Evolutionary conservation across 768 basidiomycete species (phyloP), one percentile per base, ranked within the genome.

Genomic region (Artomyces pyxidatus): DNA sequence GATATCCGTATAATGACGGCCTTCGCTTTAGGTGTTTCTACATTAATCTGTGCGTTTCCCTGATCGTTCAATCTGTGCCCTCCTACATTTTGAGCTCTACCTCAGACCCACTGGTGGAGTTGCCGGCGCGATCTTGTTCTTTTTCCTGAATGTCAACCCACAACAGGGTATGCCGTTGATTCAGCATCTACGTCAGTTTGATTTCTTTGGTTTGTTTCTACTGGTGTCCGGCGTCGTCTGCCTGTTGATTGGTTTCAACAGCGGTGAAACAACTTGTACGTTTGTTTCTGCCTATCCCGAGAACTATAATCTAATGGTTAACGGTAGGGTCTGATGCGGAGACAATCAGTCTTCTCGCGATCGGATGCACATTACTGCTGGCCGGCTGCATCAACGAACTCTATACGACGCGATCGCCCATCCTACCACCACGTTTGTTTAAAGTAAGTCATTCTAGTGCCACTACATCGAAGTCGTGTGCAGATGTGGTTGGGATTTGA

Each of bases 61-160:
- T 29, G 5, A n/a, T n/a, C n/a, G 21, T 43, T 32, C 8, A 25
- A 21, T 2, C 14, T 17, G 3, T 39, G 3, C 28, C 16, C n/a
- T n/a, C 22, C 42, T 10, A 3, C 32, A 35, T 35, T 38, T n/a
- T 12, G 1, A 42, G 47, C 58, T 21, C 47, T 52, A 21, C 9
- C 21, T n/a, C 46, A 87, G 86, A 35, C 88, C 88, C 1, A 87
- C 83, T 0, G 87, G 84, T 21, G 86, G 83, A 37, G 54, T 83
- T 26, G 82, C 83, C 3, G 78, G 71, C 19, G 65, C 54, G 1
- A 57, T 87, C 29, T 67, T 89, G 4, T 85, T 88, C 59, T 72
- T 77, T 60, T 88, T 84, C 72, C 73, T 90, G 32, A 83, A 87
- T 55, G 69, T 89, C n/a, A 88, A 89, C 57, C 85, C 88, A 1